Percentiles rank a stretch among this genome's conserved stretches.
These are phyloP conservation scores for Trypanosoma cruzi DNA, from an alignment of 208 protist genomes.

Conservation along the genomic window DNA sequence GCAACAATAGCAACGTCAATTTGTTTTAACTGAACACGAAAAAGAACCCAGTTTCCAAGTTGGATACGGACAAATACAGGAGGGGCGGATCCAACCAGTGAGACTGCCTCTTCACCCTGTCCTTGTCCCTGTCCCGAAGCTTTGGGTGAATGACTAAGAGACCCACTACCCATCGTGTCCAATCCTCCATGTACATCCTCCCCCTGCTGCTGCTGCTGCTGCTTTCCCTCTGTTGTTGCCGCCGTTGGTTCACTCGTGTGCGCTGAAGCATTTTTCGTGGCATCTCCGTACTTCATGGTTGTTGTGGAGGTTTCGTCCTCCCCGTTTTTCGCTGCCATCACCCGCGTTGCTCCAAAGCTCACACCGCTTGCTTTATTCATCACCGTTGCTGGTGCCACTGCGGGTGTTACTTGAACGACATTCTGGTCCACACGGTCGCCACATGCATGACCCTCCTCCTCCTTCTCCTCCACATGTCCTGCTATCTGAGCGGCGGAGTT, in stretches of 20 bases:
- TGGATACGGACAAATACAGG: slow-evolving; percentile 17
- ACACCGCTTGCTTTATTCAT: neutral
- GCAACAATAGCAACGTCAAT: slow-evolving; percentile 13
- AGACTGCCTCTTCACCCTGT: neutral
- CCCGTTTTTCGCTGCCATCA: neutral
- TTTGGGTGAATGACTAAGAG: neutral
- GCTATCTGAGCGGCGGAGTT: no score
- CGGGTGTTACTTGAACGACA: neutral
- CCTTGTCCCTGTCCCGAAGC: neutral
- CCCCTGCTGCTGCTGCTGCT: neutral
- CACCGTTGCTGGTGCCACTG: neutral
- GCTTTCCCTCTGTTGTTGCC: neutral
- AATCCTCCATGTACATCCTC: neutral
- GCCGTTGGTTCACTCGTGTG: neutral
- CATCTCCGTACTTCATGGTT: neutral
- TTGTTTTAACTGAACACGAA: neutral
- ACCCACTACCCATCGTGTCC: neutral
- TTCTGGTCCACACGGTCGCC: no score
- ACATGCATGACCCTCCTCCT: neutral
- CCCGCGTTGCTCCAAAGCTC: neutral
- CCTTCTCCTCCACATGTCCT: neutral
- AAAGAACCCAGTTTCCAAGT: neutral
- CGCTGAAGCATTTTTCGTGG: no score
- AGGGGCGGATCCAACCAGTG: neutral
- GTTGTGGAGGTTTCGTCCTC: neutral